phyloP scores from a whole-genome alignment of 371 early-diverging fungal genomes.

The Mortierella sp. region DNA sequence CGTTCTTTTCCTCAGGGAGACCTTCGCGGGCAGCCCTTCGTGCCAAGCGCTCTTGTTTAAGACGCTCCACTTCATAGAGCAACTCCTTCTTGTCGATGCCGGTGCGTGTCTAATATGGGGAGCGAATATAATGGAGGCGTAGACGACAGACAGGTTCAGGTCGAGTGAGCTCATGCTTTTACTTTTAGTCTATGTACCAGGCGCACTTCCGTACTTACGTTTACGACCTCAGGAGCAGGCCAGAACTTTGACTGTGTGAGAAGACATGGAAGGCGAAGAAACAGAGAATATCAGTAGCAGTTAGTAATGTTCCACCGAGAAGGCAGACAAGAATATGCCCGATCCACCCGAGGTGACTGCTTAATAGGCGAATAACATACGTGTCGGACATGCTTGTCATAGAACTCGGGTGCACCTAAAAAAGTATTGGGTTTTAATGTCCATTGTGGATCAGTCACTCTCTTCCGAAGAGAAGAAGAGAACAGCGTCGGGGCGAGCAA shows the following conservation, averaged over 20 bases:
- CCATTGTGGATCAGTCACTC: background rate
- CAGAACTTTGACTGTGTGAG: slow-evolving; percentile 35
- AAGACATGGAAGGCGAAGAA: background rate
- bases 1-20: slow-evolving; percentile 33
- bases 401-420: slow-evolving; percentile 54
- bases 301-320: background rate
- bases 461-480: background rate
- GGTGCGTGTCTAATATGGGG: slow-evolving; percentile 37
- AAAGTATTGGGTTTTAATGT: background rate
- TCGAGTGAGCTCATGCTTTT: background rate
- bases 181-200: too few relatives aligned
- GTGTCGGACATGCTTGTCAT: slow-evolving; percentile 52
- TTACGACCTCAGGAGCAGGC: slow-evolving; percentile 46
- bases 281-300: background rate
- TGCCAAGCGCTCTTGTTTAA: slow-evolving; percentile 52
- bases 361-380: slow-evolving; percentile 25
- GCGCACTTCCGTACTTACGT: slow-evolving; percentile 29
- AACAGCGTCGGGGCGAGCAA: background rate
- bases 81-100: slow-evolving; percentile 51
- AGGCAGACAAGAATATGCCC: too few relatives aligned
- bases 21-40: slow-evolving; percentile 49
- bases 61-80: slow-evolving; percentile 49
- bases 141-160: background rate
- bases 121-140: background rate
- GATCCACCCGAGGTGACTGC: too few relatives aligned